phyloP scores from a whole-genome alignment of 2,329 filamentous ascomycete genomes.

The Alternaria infectoria region DNA sequence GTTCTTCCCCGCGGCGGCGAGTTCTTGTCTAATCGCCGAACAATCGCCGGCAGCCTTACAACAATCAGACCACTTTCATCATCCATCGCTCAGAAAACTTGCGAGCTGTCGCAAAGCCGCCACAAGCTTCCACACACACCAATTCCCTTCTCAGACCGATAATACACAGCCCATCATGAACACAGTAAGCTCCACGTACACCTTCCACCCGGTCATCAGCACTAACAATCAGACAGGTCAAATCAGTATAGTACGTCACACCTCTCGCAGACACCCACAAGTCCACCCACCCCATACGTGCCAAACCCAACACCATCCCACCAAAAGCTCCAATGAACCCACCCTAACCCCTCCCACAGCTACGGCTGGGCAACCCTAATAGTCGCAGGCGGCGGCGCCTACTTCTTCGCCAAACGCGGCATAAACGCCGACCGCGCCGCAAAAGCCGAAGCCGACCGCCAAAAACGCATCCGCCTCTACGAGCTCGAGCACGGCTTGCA shows the following conservation, averaged over 20 bases:
- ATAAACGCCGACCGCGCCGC: conserved; percentile 90
- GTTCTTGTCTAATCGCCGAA: conserved; percentile 7
- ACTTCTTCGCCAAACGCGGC: conserved; percentile 92
- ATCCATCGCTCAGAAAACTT: conserved; percentile 26
- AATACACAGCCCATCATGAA: conserved; percentile 52
- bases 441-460: conserved; percentile 62
- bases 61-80: conserved; percentile 42
- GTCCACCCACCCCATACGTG: not conserved
- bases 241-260: conserved; percentile 63
- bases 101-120: conserved; percentile 13
- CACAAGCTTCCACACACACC: not conserved
- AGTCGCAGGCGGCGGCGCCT: conserved; percentile 82
- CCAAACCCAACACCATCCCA: not conserved
- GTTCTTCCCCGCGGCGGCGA: not conserved
- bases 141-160: not conserved
- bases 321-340: not conserved
- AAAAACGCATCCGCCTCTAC: conserved; percentile 39
- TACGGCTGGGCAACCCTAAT: conserved; percentile 91
- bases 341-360: conserved; percentile 58
- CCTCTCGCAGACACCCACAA: not conserved
- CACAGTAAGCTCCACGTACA: conserved; percentile 51
- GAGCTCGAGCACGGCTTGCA: conserved; percentile 36
- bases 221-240: conserved; percentile 50
- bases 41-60: conserved; percentile 16
- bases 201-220: not conserved